Base-by-base conservation (phyloP, 352 stramenopile genomes). In the Phytopythium vexans region DNA sequence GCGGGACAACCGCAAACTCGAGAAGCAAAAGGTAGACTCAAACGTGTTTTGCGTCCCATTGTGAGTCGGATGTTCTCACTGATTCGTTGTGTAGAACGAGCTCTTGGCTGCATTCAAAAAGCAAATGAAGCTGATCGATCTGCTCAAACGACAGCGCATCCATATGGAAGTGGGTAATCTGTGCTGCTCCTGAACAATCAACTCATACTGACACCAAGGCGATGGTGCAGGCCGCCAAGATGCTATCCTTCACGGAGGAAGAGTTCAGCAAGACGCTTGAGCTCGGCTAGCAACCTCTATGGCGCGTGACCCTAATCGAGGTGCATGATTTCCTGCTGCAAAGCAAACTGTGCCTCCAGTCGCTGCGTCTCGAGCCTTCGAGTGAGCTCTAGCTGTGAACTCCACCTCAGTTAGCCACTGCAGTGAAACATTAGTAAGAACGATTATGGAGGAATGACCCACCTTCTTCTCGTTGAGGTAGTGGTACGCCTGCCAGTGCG, bases 111-210 rank as follows among this genome's bases (percentile, higher is more conserved):
- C 82, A 4, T 94, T 94, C 62, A 92, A 92, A 54, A 90, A 92
- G 59, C 83, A 94, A 51, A 89, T 92, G 72, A 91, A 92, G 53
- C 75, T 93, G 35, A 92, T 93, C 43, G 83, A 93, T 33, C n/a
- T 94, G 43, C 72, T 94, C 38, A 94, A 89, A 45, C 76, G 83
- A 9, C 83, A 94, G 59, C 81, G 82, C 38, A 88, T 94, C 53
- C 83, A 94, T 65, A 88, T 94, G 74, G 83, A 94, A 68, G 77
- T 89, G 56, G 6, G 43, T 41, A n/a, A 42, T n/a, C 11, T n/a
- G 38, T 45, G 15, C n/a, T 45, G 10, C 8, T 33, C 41, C 7
- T 6, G 21, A 10, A 7, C 15, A 2, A 8, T 6, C 15, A 45
- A 7, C 6, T 41, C 6, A 8, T 42, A 14, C 6, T 40, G 35